Evolutionary conservation across 495 filamentous ascomycete species (phyloP).

Genomic region (Hypoxylon subgilvum): DNA sequence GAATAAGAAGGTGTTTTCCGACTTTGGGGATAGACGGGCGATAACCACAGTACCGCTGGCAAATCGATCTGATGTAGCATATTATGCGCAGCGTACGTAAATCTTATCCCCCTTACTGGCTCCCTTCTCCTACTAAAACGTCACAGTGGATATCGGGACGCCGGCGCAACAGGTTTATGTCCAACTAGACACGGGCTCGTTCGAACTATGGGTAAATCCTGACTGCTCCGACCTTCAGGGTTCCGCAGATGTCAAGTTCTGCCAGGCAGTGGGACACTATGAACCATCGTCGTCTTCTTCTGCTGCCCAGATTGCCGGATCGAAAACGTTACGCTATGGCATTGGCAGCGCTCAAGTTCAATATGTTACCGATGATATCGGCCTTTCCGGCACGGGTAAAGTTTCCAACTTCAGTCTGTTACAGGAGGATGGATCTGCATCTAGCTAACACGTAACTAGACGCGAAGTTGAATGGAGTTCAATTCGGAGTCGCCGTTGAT

Average conservation of each 20-base stretch:
- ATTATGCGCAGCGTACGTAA: conserved; percentile 53
- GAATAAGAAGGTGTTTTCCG: conserved; percentile 48
- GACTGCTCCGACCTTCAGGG: conserved; percentile 48
- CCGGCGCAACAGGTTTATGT: conserved; percentile 55
- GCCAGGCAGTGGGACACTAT: conserved; percentile 49
- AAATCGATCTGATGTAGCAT: conserved; percentile 57
- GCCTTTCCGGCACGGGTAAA: conserved; percentile 45
- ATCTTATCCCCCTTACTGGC: not conserved
- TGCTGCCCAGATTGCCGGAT: conserved; percentile 33
- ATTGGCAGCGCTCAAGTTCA: conserved; percentile 53
- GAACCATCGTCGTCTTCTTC: conserved; percentile 47
- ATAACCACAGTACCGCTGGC: conserved; percentile 50
- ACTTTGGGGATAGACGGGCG: conserved; percentile 43
- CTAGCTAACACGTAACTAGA: conserved; percentile 20
- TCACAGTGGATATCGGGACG: conserved; percentile 55
- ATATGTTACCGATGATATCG: conserved; percentile 53
- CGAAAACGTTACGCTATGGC: conserved; percentile 51
- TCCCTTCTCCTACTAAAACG: conserved; percentile 25
- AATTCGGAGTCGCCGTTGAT: conserved; percentile 53
- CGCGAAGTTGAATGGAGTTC: conserved; percentile 44
- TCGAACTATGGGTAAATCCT: conserved; percentile 60
- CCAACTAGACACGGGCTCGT: conserved; percentile 58
- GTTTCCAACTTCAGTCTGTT: not conserved
- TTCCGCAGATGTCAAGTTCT: conserved; percentile 48
- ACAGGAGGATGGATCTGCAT: not conserved